Evolutionary conservation across 768 basidiomycete species (phyloP).

Genomic region (Podaxis carcinomalis): DNA sequence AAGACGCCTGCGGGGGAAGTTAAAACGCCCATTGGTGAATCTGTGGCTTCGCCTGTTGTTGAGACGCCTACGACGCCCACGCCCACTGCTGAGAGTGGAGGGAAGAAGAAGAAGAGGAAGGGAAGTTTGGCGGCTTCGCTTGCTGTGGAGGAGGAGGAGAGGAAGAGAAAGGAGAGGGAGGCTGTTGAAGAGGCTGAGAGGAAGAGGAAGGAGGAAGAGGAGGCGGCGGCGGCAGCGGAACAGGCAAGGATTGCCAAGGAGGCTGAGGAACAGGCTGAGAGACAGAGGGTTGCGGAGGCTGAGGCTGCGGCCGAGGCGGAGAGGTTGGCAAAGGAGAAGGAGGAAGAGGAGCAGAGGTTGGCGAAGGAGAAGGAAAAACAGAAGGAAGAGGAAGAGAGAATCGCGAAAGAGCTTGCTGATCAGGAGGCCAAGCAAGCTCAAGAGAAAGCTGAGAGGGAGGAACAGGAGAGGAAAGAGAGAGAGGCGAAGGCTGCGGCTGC

Average conservation of each 20-base stretch:
- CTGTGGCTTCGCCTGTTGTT: conserved; percentile 11
- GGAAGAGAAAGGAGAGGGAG: conserved; percentile 10
- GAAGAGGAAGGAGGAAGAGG: conserved; percentile 13
- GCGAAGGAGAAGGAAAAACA: conserved; percentile 6
- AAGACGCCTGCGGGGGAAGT: conserved; percentile 1
- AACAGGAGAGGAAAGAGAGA: not conserved
- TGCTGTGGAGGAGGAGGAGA: conserved; percentile 16
- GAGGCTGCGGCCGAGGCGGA: conserved; percentile 7
- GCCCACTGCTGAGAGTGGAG: conserved; percentile 8
- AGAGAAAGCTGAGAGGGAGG: not conserved
- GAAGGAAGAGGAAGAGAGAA: conserved; percentile 10
- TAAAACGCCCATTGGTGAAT: not conserved
- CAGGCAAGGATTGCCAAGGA: conserved; percentile 11
- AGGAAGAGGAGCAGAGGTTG: not conserved
- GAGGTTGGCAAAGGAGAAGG: conserved; percentile 6
- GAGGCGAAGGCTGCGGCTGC: conserved; percentile 5
- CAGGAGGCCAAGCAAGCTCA: not conserved
- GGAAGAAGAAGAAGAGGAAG: conserved; percentile 25
- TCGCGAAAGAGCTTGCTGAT: not conserved
- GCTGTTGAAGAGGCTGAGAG: conserved; percentile 9
- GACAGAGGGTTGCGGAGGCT: not conserved
- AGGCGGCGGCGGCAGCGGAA: no score
- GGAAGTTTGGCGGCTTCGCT: conserved; percentile 11
- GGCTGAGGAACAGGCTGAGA: conserved; percentile 10
- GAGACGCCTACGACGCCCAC: conserved; percentile 5